A percentile compares a stretch with the other conserved stretches of the same genome.
phyloP scores from a whole-genome alignment of 1,284 basidiomycete species.

The Coniferiporia weirii region DNA sequence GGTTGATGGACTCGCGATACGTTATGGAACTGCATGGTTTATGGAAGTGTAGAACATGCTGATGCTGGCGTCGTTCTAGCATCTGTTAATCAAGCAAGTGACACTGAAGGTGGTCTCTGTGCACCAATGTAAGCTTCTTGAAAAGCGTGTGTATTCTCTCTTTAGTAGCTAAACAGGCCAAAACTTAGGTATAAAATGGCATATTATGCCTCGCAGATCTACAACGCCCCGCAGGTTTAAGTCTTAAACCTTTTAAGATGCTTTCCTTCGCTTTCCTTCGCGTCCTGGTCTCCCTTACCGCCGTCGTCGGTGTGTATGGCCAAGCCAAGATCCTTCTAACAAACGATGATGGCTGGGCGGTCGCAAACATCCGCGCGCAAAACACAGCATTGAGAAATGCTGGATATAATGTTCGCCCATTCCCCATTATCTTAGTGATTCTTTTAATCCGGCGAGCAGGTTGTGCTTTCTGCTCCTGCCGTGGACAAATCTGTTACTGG shows the following conservation, averaged over 20 bases:
- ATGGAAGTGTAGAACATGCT: too few relatives aligned
- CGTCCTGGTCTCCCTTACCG: neutral
- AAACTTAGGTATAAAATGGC: too few relatives aligned
- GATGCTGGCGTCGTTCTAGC: too few relatives aligned
- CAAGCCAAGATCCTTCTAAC: constrained; percentile 29
- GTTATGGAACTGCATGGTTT: too few relatives aligned
- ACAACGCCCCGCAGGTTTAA: too few relatives aligned
- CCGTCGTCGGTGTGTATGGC: neutral
- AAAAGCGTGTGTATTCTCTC: too few relatives aligned
- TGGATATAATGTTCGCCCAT: constrained; percentile 36
- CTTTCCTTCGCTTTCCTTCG: neutral
- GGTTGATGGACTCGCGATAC: too few relatives aligned
- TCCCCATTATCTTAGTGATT: neutral
- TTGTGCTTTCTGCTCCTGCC: constrained; percentile 23
- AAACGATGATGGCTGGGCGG: constrained; percentile 51
- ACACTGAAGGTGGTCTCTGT: too few relatives aligned
- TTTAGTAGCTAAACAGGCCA: too few relatives aligned
- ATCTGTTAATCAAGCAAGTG: too few relatives aligned
- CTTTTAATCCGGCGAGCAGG: constrained; percentile 7
- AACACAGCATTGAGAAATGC: constrained; percentile 34
- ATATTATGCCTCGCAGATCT: too few relatives aligned
- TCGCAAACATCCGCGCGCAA: constrained; percentile 43
- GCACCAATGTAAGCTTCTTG: too few relatives aligned
- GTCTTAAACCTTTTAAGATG: neutral
- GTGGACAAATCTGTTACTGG: constrained; percentile 23